phyloP scores from a whole-genome alignment of 2,329 filamentous ascomycete species.

The Fusarium guadeloupense region DNA sequence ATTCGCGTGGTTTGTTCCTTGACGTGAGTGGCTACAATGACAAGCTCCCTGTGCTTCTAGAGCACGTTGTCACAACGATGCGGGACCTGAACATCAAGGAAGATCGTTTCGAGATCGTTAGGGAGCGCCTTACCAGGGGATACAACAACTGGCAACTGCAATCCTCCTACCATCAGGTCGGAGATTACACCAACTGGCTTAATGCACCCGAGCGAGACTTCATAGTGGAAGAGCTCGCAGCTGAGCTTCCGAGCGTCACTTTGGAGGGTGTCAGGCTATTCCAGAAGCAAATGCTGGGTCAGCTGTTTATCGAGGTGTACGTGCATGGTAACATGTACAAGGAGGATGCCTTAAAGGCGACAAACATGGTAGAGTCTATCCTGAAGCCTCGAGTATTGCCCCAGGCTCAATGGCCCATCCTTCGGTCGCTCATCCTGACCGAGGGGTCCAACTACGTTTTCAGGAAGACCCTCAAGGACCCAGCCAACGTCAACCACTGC shows the following conservation, averaged over 20 bases:
- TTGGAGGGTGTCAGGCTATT: constrained; percentile 79
- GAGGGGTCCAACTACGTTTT: constrained; percentile 86
- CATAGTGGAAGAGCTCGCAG: constrained; percentile 80
- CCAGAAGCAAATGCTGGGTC: constrained; percentile 80
- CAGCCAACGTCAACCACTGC: constrained; percentile 88
- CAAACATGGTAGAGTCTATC: constrained; percentile 80
- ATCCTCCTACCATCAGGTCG: constrained; percentile 89
- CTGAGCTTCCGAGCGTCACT: constrained; percentile 79
- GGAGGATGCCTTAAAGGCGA: constrained; percentile 88
- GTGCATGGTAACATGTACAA: constrained; percentile 94
- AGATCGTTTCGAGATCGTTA: constrained; percentile 91
- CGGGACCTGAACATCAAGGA: constrained; percentile 83
- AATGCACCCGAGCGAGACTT: constrained; percentile 75
- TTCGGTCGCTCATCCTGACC: constrained; percentile 79
- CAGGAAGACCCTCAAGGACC: constrained; percentile 81
- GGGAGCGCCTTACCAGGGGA: constrained; percentile 79
- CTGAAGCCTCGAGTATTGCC: constrained; percentile 79
- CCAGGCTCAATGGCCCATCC: constrained; percentile 79
- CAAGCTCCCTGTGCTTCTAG: constrained; percentile 88
- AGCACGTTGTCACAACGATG: constrained; percentile 87
- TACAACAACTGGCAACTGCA: constrained; percentile 89
- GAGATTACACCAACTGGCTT: constrained; percentile 83
- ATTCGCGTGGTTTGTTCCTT: constrained; percentile 77
- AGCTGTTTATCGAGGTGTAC: constrained; percentile 87
- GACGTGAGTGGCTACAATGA: constrained; percentile 93